phyloP scores from a whole-genome alignment of 306 rosid genomes.

The Cicer yamashitae region DNA sequence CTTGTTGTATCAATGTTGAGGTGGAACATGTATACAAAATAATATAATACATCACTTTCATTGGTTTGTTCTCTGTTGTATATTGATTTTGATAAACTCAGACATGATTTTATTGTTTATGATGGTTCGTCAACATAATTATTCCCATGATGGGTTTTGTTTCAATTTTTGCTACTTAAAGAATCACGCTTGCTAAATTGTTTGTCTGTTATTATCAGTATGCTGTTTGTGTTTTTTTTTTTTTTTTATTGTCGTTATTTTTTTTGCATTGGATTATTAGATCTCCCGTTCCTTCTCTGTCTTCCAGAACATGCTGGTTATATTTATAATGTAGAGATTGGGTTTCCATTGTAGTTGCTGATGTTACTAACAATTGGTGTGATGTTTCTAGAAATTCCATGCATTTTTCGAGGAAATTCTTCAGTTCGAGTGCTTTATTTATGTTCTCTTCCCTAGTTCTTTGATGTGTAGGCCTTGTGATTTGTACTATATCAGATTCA shows the following conservation, averaged over 20 bases:
- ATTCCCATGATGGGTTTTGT: background rate
- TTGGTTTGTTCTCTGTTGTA: slow-evolving; percentile 37
- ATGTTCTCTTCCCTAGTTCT: background rate
- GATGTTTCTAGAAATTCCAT: background rate
- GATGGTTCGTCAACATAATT: slow-evolving; percentile 26
- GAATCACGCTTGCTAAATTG: slow-evolving; percentile 20
- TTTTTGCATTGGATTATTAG: background rate
- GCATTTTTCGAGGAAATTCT: background rate
- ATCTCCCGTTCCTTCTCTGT: background rate
- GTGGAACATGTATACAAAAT: slow-evolving; percentile 21
- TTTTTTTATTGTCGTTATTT: background rate
- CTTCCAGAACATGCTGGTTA: slow-evolving; percentile 4
- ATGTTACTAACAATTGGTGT: slow-evolving; percentile 17
- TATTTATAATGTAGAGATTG: background rate
- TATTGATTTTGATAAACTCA: slow-evolving; percentile 10
- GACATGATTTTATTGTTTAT: background rate
- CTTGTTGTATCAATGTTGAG: slow-evolving; percentile 28
- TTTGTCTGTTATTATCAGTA: background rate
- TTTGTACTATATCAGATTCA: background rate
- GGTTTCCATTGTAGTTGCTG: slow-evolving; percentile 20
- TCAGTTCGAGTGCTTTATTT: background rate
- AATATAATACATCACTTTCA: slow-evolving; percentile 15
- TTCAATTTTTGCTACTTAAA: slow-evolving; percentile 13
- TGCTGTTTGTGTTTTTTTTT: background rate
- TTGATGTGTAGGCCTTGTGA: background rate